Percentiles rank a stretch among this genome's conserved stretches.
Evolutionary conservation across 2,329 filamentous ascomycete species (phyloP).

Genomic region (Fusarium sacchari): DNA sequence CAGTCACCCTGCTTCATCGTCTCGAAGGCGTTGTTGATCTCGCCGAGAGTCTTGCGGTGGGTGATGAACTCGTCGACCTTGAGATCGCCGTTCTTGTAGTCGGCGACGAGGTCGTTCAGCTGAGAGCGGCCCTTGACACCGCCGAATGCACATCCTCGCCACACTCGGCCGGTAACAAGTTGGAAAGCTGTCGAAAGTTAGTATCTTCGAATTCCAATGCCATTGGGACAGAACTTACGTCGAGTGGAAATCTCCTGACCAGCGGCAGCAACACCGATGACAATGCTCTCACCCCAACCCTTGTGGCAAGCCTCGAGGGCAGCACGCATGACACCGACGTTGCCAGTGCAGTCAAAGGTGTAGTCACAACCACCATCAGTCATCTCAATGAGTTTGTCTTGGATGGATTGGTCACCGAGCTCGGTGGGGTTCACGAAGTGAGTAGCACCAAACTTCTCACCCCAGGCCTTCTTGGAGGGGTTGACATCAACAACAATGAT

Average conservation of each 20-base stretch:
- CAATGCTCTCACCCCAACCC: slow-evolving; percentile 97
- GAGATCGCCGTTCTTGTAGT: slow-evolving; percentile 89
- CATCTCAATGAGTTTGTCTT: slow-evolving; percentile 95
- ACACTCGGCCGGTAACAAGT: slow-evolving; percentile 95
- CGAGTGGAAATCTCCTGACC: slow-evolving; percentile 95
- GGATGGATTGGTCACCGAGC: slow-evolving; percentile 80
- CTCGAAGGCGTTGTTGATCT: slow-evolving; percentile 91
- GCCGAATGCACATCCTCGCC: slow-evolving; percentile 98
- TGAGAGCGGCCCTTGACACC: slow-evolving; percentile 98
- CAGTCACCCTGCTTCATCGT: slow-evolving; percentile 97
- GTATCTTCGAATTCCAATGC: slow-evolving; percentile 1
- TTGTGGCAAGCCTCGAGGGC: slow-evolving; percentile 99
- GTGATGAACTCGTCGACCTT: slow-evolving; percentile 99
- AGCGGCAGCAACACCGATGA: slow-evolving; percentile 96
- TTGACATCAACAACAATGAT: slow-evolving; percentile 84
- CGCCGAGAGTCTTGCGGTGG: slow-evolving; percentile 82
- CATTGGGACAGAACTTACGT: slow-evolving; percentile 68
- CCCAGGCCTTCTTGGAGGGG: slow-evolving; percentile 89
- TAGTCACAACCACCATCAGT: slow-evolving; percentile 98
- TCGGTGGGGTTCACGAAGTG: slow-evolving; percentile 95
- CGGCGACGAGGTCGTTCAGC: slow-evolving; percentile 84
- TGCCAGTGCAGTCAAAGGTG: slow-evolving; percentile 99
- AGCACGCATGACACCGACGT: slow-evolving; percentile 93
- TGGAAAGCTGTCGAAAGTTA: slow-evolving; percentile 80
- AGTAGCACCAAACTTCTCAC: slow-evolving; percentile 93